Base-by-base conservation (phyloP, 768 basidiomycete species). In the Leccinellum luteum region DNA sequence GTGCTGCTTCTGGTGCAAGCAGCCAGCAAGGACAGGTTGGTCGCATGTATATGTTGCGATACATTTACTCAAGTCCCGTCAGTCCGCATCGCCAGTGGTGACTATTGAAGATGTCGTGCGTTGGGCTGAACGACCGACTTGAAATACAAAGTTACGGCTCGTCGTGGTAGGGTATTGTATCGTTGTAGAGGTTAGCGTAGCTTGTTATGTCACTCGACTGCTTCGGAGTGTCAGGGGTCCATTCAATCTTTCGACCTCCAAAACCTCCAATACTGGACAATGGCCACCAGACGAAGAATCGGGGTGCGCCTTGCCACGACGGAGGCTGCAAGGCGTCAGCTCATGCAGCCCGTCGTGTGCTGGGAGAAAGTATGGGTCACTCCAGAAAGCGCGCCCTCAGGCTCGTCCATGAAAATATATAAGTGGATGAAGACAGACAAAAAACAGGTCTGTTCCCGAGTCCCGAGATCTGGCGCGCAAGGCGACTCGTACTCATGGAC, bases 261-360 rank as follows among this genome's bases (percentile, higher is more conserved):
- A 32, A 14, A 15, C 21, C 45, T n/a, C n/a, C n/a, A n/a, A n/a
- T 17, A 59, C 31, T 21, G 6, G 48, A 64, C 54, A 23, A 90
- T 92, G 90, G 77, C 89, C 48, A 87, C 86, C 30, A 80, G 84
- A 72, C 79, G 89, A 63, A 84, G 88, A 69, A 87, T 91, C 51
- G 90, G 90, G 6, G 84, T 92, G 60, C 89, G 85, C 66, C 78
- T 79, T 23, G 86, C 88, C 49, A 87, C 86, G 51, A 87, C 89
- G 3, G 90, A 92, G 70, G 88, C 89, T 48, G 89, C 90, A 32
- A 81, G 90, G 38, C 81, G 90, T 58, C 87, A 90, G 71, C 78
- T 92, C n/a, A 91, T 92, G 87, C 89, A 90, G 66, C 91, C 91
- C 7, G 91, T 92, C n/a, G 82, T 80, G 27, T 89, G 86, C 61